These are phyloP conservation scores for Malassezia globosa DNA, from an alignment of 1,284 basidiomycete species.

Conservation along the genomic window DNA sequence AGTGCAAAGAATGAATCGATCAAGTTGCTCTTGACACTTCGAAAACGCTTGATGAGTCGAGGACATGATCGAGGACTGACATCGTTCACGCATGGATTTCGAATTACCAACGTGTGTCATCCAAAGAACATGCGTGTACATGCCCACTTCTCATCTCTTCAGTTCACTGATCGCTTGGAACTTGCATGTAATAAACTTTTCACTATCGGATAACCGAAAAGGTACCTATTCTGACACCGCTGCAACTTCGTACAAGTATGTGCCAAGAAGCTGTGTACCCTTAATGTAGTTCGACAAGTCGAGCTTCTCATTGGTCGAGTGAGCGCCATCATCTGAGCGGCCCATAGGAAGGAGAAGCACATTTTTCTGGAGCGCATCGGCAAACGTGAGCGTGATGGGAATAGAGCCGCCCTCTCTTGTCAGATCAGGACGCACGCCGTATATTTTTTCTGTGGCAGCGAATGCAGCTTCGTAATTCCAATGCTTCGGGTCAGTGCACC, in stretches of 20 bases:
- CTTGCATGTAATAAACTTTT: too few relatives aligned
- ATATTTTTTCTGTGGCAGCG: constrained; percentile 69
- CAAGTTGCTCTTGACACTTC: too few relatives aligned
- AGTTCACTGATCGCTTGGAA: too few relatives aligned
- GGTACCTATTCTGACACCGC: too few relatives aligned
- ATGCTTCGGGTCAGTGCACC: constrained; percentile 53
- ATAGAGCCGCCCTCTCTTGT: constrained; percentile 93
- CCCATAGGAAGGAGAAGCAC: constrained; percentile 84
- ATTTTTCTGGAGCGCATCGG: constrained; percentile 54
- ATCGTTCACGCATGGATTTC: too few relatives aligned
- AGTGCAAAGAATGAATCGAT: too few relatives aligned
- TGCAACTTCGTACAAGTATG: constrained; percentile 60
- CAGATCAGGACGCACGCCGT: constrained; percentile 70
- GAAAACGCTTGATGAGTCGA: too few relatives aligned
- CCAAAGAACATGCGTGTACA: too few relatives aligned
- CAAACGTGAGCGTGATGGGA: constrained; percentile 89
- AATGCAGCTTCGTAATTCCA: constrained; percentile 92
- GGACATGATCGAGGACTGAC: too few relatives aligned
- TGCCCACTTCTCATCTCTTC: too few relatives aligned
- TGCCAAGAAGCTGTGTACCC: constrained; percentile 61
- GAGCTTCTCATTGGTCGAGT: constrained; percentile 90
- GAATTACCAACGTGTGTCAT: too few relatives aligned
- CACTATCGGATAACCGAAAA: too few relatives aligned
- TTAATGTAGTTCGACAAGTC: constrained; percentile 85
- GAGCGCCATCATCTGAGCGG: constrained; percentile 62